These are phyloP conservation scores for Physaria fendleri DNA, from an alignment of 345 rosid species.

Conservation along the genomic window DNA sequence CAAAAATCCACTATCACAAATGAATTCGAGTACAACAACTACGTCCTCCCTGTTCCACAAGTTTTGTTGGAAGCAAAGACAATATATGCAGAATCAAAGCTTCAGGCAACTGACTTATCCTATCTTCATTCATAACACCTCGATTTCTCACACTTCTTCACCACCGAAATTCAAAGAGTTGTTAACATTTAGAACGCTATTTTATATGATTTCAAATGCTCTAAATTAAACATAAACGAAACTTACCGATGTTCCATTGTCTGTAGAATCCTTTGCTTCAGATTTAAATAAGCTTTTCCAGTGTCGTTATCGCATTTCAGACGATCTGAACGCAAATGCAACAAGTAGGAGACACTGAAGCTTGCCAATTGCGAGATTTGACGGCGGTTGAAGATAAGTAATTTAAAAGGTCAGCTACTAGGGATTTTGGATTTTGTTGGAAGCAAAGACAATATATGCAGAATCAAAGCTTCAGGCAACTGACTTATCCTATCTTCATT, in stretches of 20 bases:
- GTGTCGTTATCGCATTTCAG: not conserved
- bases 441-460: not conserved
- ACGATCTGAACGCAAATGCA: not conserved
- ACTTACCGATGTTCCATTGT: too few relatives aligned
- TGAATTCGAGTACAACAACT: too few relatives aligned
- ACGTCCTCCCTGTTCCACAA: too few relatives aligned
- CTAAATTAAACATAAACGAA: too few relatives aligned
- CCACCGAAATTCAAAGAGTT: not conserved
- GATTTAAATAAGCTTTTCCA: too few relatives aligned
- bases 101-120: not conserved
- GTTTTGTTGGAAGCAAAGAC: not conserved
- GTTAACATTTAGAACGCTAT: too few relatives aligned
- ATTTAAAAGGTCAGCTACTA: not conserved
- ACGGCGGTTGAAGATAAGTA: not conserved
- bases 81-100: not conserved
- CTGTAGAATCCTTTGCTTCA: too few relatives aligned
- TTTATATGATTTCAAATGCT: too few relatives aligned
- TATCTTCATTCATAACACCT: not conserved
- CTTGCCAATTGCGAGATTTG: not conserved
- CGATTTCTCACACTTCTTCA: not conserved
- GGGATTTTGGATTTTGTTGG: not conserved
- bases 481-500: not conserved
- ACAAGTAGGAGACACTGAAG: not conserved
- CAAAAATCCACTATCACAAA: too few relatives aligned
- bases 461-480: conserved; percentile 1